A percentile compares a stretch with the other conserved stretches of the same genome.
These are phyloP conservation scores for Suhomyces yuchorum DNA, from an alignment of 1,139 yeast genomes.

Conservation along the genomic window DNA sequence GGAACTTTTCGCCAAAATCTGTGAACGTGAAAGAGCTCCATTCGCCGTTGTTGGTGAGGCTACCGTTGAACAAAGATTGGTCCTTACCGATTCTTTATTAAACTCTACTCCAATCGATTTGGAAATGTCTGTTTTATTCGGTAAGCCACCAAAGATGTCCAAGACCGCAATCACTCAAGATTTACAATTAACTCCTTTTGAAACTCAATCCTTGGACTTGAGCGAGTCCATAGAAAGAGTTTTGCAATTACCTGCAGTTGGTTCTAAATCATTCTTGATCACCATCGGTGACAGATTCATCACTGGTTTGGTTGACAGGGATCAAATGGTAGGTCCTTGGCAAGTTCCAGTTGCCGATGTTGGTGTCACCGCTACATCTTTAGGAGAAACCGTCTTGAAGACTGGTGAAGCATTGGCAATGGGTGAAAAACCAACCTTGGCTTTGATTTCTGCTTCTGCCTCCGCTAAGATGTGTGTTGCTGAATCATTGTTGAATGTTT, in stretches of 20 bases:
- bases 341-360: constrained; percentile 99
- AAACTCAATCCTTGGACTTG: constrained; percentile 33
- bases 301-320: constrained; percentile 95
- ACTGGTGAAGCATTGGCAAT: constrained; percentile 97
- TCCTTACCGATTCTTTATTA: constrained; percentile 77
- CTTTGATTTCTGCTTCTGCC: constrained; percentile 87
- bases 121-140: constrained; percentile 95
- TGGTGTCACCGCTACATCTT: constrained; percentile 91
- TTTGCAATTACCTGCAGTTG: constrained; percentile 88
- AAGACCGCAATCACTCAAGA: constrained; percentile 71
- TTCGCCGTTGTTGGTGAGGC: constrained; percentile 96
- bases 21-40: constrained; percentile 95
- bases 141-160: constrained; percentile 95
- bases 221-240: constrained; percentile 81
- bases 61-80: constrained; percentile 78
- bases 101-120: constrained; percentile 87
- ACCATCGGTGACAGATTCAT: constrained; percentile 98
- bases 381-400: constrained; percentile 66
- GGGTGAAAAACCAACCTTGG: constrained; percentile 95
- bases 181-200: constrained; percentile 54
- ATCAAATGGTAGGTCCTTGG: constrained; percentile 99
- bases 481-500: constrained; percentile 84
- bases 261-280: constrained; percentile 90
- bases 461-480: constrained; percentile 98
- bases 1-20: constrained; percentile 69